A percentile compares a stretch with the other conserved stretches of the same genome.
Evolutionary conservation across 2,329 filamentous ascomycete genomes (phyloP).

Genomic region (Fusarium sp.): DNA sequence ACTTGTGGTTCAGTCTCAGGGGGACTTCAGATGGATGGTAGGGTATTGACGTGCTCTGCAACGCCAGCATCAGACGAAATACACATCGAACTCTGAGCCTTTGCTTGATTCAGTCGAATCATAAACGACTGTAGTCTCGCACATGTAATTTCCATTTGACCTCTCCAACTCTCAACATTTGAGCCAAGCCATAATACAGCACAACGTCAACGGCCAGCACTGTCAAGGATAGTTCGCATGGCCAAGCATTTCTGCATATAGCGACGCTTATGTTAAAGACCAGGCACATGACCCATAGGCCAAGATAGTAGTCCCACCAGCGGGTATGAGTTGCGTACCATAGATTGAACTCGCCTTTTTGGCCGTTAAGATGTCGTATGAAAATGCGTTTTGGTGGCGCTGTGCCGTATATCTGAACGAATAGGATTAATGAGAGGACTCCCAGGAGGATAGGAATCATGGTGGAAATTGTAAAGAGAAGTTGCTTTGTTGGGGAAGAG

Average conservation of each 20-base stretch:
- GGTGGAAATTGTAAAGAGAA: background rate
- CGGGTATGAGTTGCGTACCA: background rate
- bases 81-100: background rate
- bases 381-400: background rate
- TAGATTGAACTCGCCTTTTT: accelerated
- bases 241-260: background rate
- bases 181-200: background rate
- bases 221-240: background rate
- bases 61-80: background rate
- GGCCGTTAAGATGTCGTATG: too few relatives aligned
- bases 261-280: background rate
- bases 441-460: background rate
- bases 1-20: background rate
- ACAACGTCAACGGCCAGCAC: background rate
- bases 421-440: background rate
- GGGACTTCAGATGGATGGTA: background rate
- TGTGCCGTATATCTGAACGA: background rate
- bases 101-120: background rate
- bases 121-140: too few relatives aligned
- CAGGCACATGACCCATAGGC: background rate
- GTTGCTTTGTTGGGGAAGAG: background rate
- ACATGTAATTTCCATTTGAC: background rate
- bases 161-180: background rate
- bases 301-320: background rate
- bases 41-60: background rate